These are phyloP conservation scores for Xylaria intraflava DNA, from an alignment of 495 filamentous ascomycete species.

Conservation along the genomic window DNA sequence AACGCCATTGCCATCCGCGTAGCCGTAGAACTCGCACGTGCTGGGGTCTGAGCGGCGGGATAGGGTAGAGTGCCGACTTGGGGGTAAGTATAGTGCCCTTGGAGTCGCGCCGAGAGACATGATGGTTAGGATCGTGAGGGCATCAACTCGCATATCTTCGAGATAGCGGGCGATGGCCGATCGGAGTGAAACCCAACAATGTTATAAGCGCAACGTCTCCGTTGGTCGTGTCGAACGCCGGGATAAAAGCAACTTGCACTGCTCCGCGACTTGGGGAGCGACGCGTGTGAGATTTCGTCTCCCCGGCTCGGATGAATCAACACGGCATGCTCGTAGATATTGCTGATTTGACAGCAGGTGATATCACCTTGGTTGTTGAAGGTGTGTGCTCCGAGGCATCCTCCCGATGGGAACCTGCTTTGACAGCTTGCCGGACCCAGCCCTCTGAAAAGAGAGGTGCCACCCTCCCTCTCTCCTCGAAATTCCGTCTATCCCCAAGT, in stretches of 20 bases:
- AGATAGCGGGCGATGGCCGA: not conserved
- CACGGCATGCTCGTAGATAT: not conserved
- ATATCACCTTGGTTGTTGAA: not conserved
- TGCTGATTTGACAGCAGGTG: not conserved
- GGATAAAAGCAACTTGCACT: not conserved
- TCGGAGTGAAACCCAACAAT: not conserved
- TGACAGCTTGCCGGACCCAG: not conserved
- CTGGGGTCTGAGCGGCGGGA: conserved; percentile 3
- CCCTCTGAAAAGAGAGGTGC: not conserved
- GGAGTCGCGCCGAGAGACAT: not conserved
- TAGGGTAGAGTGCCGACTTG: not conserved
- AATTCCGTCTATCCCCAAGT: too few species aligned
- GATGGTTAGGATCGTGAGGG: not conserved
- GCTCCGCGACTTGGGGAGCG: not conserved
- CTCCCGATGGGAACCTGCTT: conserved; percentile 8
- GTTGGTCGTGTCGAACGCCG: not conserved
- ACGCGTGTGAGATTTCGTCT: not conserved
- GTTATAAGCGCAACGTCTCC: not conserved
- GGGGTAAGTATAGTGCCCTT: not conserved
- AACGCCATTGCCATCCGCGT: not conserved
- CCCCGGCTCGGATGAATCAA: not conserved
- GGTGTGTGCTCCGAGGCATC: not conserved
- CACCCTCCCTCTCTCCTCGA: not conserved
- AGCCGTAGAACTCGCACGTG: conserved; percentile 9
- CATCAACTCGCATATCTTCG: not conserved